Evolutionary conservation across 2,329 filamentous ascomycete genomes (phyloP), one percentile per base, ranked within the genome.

Genomic region (Alternaria angustiovoidea): DNA sequence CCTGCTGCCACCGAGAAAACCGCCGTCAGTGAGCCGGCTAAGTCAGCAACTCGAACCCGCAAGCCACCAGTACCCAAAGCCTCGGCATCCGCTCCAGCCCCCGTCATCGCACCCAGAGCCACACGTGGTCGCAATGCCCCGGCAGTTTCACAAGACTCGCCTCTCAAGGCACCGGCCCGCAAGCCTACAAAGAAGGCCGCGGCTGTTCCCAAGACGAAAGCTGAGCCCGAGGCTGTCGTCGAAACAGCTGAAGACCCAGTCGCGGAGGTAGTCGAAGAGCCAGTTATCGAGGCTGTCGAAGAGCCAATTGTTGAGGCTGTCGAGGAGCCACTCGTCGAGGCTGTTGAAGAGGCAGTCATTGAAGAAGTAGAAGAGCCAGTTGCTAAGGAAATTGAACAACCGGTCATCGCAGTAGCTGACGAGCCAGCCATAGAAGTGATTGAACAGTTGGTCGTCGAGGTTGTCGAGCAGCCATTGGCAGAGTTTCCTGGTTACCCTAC

Each of bases 131-230:
- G 67, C 54, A 65, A 65, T 61, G 65, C 54, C 38, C 61, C 65
- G 18, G 56, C 54, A 20, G 49, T 61, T 4, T 49, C 65, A 43
- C 61, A 66, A 49, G 64, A 69, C 7, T 74, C 71, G n/a, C 72
- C 72, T 28, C 70, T 69, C 28, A 69, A 69, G 59, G 58, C 71
- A 24, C 71, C 70, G 18, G 69, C 73, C 9, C 70, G 71, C 47
- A 75, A 73, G 56, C 67, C 64, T 7, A 54, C 59, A 12, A 71
- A 66, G 57, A 70, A 69, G 57, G 58, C 61, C 28, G 62, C 61
- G 20, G 39, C 64, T 32, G 60, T 59, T 22, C 49, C 61, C 28
- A 26, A 58, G n/a, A 47, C 63, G 28, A 67, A 67, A 55, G 39
- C 51, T 44, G 57, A 59, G 47, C 49, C 59, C 30, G 61, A 66